phyloP scores from a whole-genome alignment of 2,329 filamentous ascomycete genomes.

The Penicillium sp. region DNA sequence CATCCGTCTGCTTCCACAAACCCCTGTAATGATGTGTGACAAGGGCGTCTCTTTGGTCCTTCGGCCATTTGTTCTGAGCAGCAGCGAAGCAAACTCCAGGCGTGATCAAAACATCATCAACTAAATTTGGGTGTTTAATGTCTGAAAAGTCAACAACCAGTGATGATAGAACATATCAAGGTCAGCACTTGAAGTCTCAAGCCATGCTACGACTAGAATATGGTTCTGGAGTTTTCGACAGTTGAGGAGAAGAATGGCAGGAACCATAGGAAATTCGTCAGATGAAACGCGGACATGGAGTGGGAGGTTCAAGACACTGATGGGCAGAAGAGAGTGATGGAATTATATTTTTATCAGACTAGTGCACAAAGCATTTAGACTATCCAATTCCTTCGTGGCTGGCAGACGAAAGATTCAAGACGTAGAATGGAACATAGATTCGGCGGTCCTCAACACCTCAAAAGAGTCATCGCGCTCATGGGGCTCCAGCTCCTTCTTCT shows the following conservation, averaged over 20 bases:
- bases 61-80: constrained; percentile 21
- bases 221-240: background rate
- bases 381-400: background rate
- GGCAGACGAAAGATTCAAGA: constrained; percentile 2
- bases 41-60: constrained; percentile 14
- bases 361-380: background rate
- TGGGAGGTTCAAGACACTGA: background rate
- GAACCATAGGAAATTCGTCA: background rate
- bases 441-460: constrained; percentile 44
- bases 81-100: constrained; percentile 26
- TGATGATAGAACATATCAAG: background rate
- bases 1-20: constrained; percentile 19
- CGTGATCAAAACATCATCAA: constrained; percentile 29
- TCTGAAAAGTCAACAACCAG: background rate
- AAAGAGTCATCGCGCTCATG: constrained; percentile 70
- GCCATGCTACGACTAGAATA: too few species aligned
- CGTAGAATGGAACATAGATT: constrained; percentile 24
- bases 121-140: constrained; percentile 21
- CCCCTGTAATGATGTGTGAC: constrained; percentile 21
- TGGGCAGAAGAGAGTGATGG: background rate
- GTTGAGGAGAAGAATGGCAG: background rate
- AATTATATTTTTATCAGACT: background rate
- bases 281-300: background rate
- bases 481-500: constrained; percentile 64
- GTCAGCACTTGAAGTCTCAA: background rate